These are phyloP conservation scores for Teunomyces funiuensis DNA, from an alignment of 805 yeast species.

Conservation along the genomic window DNA sequence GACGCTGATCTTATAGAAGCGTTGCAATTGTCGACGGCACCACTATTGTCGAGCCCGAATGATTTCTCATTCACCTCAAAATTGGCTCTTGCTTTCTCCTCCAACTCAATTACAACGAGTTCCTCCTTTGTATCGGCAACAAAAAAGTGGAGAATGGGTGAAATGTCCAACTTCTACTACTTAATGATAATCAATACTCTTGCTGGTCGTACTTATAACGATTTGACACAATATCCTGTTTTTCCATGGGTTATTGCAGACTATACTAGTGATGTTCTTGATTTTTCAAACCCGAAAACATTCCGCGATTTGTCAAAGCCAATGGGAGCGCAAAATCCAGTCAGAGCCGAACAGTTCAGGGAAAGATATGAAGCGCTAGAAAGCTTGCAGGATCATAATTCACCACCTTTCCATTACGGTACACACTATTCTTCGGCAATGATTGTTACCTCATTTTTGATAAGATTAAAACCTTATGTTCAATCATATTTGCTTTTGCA, in stretches of 20 bases:
- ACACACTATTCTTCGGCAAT: slow-evolving; percentile 92
- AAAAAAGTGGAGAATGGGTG: slow-evolving; percentile 71
- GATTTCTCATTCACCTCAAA: slow-evolving; percentile 26
- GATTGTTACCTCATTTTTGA: slow-evolving; percentile 82
- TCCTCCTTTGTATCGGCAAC: slow-evolving; percentile 49
- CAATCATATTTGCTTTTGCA: slow-evolving; percentile 76
- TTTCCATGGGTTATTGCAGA: slow-evolving; percentile 92
- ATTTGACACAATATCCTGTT: slow-evolving; percentile 85
- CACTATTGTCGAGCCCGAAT: slow-evolving; percentile 1
- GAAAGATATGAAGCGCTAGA: slow-evolving; percentile 73
- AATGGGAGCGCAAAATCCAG: slow-evolving; percentile 81
- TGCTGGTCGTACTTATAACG: slow-evolving; percentile 89
- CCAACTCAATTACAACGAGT: slow-evolving; percentile 18
- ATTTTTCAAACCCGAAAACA: slow-evolving; percentile 57
- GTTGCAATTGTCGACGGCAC: slow-evolving; percentile 29
- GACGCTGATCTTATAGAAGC: slow-evolving; percentile 59
- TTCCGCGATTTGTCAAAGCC: slow-evolving; percentile 82
- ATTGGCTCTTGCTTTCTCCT: slow-evolving; percentile 16
- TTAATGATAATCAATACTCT: slow-evolving; percentile 76
- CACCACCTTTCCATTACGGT: slow-evolving; percentile 88
- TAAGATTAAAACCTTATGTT: slow-evolving; percentile 77
- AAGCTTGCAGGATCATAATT: slow-evolving; percentile 53
- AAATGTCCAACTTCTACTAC: slow-evolving; percentile 80
- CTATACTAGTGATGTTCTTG: slow-evolving; percentile 69
- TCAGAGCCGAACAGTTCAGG: slow-evolving; percentile 59